Percentiles rank a stretch among this genome's conserved stretches.
phyloP scores from a whole-genome alignment of 495 filamentous ascomycete genomes.

The Aspergillus egyptiacus region DNA sequence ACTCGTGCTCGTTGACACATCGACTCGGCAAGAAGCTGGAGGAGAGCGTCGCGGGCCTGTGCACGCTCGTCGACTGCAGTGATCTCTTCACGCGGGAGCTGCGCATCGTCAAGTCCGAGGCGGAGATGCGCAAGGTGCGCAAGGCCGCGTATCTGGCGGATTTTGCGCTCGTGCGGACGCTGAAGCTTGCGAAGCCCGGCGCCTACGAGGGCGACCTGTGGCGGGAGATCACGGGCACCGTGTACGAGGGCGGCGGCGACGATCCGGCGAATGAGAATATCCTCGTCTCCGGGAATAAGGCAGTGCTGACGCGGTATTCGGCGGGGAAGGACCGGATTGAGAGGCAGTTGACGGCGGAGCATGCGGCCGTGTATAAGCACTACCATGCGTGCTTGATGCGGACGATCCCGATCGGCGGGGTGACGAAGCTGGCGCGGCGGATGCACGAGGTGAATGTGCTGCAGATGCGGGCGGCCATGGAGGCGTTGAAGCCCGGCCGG shows the following conservation, averaged over 20 bases:
- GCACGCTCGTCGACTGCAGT: constrained; percentile 19
- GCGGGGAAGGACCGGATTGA: constrained; percentile 22
- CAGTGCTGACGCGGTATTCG: constrained; percentile 23
- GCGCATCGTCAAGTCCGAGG: constrained; percentile 20
- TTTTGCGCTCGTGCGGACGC: constrained; percentile 18
- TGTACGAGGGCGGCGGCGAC: constrained; percentile 23
- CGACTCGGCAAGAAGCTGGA: constrained; percentile 18
- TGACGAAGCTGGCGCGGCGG: constrained; percentile 19
- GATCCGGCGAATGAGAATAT: constrained; percentile 26
- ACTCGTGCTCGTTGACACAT: constrained; percentile 18
- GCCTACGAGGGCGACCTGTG: constrained; percentile 24
- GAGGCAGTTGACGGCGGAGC: constrained; percentile 21
- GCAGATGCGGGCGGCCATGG: constrained; percentile 22
- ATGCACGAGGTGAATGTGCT: constrained; percentile 23
- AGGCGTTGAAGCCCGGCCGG: constrained; percentile 18
- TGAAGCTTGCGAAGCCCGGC: constrained; percentile 22
- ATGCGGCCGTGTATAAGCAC: constrained; percentile 23
- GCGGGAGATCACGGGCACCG: constrained; percentile 20
- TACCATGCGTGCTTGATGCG: constrained; percentile 24
- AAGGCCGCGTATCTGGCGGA: constrained; percentile 24
- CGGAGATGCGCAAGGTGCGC: constrained; percentile 22
- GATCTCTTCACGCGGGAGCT: constrained; percentile 20
- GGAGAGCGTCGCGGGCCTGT: constrained; percentile 14
- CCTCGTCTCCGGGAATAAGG: constrained; percentile 25
- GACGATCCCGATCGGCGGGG: constrained; percentile 20